Percentiles rank a stretch among this genome's conserved stretches.
Conservation (phyloP, 495 filamentous ascomycete species). For the Penicillium lividum region DNA sequence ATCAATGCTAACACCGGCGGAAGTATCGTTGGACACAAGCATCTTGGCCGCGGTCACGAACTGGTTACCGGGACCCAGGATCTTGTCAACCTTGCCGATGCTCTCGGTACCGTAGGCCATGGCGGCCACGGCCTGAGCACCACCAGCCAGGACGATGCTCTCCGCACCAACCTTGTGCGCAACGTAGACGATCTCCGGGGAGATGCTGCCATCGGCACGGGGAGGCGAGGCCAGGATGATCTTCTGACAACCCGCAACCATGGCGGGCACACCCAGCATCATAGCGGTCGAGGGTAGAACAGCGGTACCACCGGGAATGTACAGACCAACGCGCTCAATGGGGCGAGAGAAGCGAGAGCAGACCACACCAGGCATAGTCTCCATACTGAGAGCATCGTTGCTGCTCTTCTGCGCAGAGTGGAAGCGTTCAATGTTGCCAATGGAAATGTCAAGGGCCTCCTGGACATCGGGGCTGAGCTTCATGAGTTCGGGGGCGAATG, state of each 20-base stretch:
- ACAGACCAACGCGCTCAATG: constrained; percentile 92
- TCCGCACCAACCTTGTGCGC: constrained; percentile 96
- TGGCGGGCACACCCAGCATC: constrained; percentile 96
- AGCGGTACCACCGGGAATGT: constrained; percentile 93
- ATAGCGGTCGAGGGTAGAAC: constrained; percentile 94
- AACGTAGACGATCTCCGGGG: constrained; percentile 96
- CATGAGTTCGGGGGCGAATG: constrained; percentile 84
- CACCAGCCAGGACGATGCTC: constrained; percentile 91
- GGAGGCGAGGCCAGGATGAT: constrained; percentile 94
- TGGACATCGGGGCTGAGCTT: constrained; percentile 76
- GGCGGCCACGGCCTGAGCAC: constrained; percentile 87
- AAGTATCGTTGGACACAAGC: constrained; percentile 94
- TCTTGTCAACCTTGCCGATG: constrained; percentile 97
- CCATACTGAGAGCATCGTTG: constrained; percentile 74
- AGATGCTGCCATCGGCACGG: constrained; percentile 83
- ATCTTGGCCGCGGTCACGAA: constrained; percentile 99
- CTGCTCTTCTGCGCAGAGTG: constrained; percentile 82
- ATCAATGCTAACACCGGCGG: constrained; percentile 91
- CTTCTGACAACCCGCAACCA: constrained; percentile 95
- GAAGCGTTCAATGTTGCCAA: constrained; percentile 91
- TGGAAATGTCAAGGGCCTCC: constrained; percentile 88
- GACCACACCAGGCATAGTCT: constrained; percentile 95
- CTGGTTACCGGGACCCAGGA: constrained; percentile 95
- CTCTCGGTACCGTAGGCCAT: constrained; percentile 70
- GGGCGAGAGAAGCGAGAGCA: constrained; percentile 92